phyloP scores from a whole-genome alignment of 2,329 filamentous ascomycete species.

The Hypoxylon sp. region DNA sequence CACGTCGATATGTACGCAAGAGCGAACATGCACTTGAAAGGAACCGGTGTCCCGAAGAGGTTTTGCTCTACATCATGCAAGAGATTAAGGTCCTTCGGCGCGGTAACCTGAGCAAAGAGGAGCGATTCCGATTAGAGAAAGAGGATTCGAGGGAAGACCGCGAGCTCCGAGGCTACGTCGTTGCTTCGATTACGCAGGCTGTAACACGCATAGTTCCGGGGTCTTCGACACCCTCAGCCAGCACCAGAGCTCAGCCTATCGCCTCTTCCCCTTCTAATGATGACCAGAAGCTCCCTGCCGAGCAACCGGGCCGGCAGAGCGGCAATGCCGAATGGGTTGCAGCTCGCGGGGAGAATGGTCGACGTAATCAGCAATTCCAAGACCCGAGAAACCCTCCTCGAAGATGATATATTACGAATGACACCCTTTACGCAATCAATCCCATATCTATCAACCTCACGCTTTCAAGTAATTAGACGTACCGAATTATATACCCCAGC shows the following conservation, averaged over 20 bases:
- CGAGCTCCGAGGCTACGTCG: conserved; percentile 80
- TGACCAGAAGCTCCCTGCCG: conserved; percentile 72
- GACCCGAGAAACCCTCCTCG: conserved; percentile 60
- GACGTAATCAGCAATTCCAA: conserved; percentile 56
- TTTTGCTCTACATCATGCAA: conserved; percentile 89
- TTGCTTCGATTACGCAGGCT: conserved; percentile 78
- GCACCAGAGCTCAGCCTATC: conserved; percentile 19
- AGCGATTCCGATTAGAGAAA: conserved; percentile 83
- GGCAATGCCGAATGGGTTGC: conserved; percentile 66
- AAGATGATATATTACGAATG: conserved; percentile 24
- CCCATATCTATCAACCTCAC: conserved; percentile 14
- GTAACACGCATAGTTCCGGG: conserved; percentile 76
- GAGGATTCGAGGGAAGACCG: conserved; percentile 82
- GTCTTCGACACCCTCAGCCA: conserved; percentile 49
- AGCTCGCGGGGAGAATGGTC: conserved; percentile 61
- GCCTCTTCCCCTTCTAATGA: conserved; percentile 56
- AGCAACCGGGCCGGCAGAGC: conserved; percentile 67
- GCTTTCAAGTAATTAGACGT: conserved; percentile 34
- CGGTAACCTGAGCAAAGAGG: conserved; percentile 85
- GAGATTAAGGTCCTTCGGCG: conserved; percentile 90
- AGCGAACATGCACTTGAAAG: conserved; percentile 79
- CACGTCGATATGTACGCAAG: conserved; percentile 78
- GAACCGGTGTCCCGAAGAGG: conserved; percentile 86
- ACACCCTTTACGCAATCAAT: neutral
- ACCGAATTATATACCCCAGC: conserved; percentile 41